Base-by-base conservation (phyloP, 2,329 filamentous ascomycete genomes). In the Arthrinium phaeospermum region DNA sequence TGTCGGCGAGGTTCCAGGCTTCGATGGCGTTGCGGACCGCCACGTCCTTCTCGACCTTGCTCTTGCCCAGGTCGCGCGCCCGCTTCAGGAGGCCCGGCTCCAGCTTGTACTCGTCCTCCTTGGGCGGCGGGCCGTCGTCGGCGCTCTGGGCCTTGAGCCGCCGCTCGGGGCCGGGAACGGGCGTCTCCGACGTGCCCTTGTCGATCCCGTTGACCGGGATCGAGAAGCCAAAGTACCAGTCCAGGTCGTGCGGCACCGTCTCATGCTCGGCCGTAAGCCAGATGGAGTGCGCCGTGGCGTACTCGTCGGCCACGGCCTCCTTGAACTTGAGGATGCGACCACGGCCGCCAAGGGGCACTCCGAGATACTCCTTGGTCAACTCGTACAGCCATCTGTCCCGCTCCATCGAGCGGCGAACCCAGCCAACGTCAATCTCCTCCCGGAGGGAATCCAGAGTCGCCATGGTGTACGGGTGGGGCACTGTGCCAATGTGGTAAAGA, bases 401-500 rank as follows among this genome's bases (percentile, higher is more conserved):
- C 44, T 87, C 83, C 0, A 93, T 91, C 71, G 92, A 85, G 72
- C 91, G 87, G 67, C 92, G 89, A 74, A 95, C 89, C 85, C 90
- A 92, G 10, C 85, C 81, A 1, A 92, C 83, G 68, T 92, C 91
- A 68, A 94, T 84, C 1, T 87, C 83, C 2, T 90, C 86, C 53
- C 89, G 86, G 72, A 90, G 87, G 75, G 90, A 87, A 72, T 90
- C 87, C 24, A 98, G 85, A 16, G 91, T 89, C 71, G 91, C 89
- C 57, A 94, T 86, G 1, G 95, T 98, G 85, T 95, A 97, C 0
- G 96, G 96, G 80, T 99, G 96, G 0, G 96, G 96, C 16, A 98
- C 92, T 0, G 91, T 93, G 73, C 93, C 95, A 75, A 99, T 93
- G 3, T 93, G 94, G 84, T 95, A 98, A 22, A 92, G 80, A 1